phyloP scores from a whole-genome alignment of 1,284 basidiomycete genomes.

The Rhodotorula sp. region DNA sequence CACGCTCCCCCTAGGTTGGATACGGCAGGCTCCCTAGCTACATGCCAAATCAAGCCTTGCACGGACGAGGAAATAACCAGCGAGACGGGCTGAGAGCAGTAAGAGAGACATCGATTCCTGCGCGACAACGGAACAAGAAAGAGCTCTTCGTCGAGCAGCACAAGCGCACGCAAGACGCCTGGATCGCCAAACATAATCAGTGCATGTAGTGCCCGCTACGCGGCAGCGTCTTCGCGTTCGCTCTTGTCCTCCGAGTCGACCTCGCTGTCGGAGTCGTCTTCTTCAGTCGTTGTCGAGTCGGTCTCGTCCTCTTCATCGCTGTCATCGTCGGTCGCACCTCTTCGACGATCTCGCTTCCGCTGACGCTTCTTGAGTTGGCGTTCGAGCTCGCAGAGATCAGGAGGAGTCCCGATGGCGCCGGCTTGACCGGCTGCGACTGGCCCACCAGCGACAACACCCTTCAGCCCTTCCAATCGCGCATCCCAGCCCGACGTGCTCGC shows the following conservation, averaged over 20 bases:
- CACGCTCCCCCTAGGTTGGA: too few relatives aligned
- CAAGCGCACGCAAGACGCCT: too few relatives aligned
- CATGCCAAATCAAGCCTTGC: too few relatives aligned
- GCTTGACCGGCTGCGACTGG: background rate
- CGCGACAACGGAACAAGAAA: too few relatives aligned
- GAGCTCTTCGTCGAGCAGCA: too few relatives aligned
- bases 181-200: too few relatives aligned
- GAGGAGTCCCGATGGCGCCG: background rate
- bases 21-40: too few relatives aligned
- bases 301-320: background rate
- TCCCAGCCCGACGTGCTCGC: slow-evolving; percentile 1
- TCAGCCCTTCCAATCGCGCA: background rate
- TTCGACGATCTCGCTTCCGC: background rate
- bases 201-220: background rate
- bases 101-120: too few relatives aligned
- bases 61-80: too few relatives aligned
- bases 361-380: background rate
- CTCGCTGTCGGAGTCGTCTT: background rate
- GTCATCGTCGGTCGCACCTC: background rate
- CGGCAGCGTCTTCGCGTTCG: background rate
- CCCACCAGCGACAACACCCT: background rate
- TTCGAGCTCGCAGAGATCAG: slow-evolving; percentile 14
- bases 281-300: background rate
- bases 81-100: too few relatives aligned
- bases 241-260: background rate